Conservation (phyloP, 73 alveolate genomes). For the Halteria grandinella region DNA sequence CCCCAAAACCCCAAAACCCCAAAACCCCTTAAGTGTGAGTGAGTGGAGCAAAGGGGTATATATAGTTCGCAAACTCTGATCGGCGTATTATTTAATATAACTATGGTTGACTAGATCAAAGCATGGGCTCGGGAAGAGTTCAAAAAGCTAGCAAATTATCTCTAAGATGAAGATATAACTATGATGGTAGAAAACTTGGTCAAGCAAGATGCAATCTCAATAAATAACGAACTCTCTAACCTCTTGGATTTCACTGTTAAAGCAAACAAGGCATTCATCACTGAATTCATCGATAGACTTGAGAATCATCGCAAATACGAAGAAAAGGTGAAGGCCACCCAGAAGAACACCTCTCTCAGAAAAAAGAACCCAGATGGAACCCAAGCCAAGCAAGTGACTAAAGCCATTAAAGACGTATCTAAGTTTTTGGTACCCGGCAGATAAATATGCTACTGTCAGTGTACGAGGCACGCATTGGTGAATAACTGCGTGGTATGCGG, state of each 20-base stretch:
- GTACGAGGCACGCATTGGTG: conserved; percentile 82
- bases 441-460: conserved; percentile 87
- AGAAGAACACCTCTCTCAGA: conserved; percentile 14
- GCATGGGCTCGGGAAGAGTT: conserved; percentile 42
- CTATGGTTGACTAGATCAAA: conserved; percentile 48
- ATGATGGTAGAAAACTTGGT: conserved; percentile 8
- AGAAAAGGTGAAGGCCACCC: neutral
- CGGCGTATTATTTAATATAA: no score
- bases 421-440: conserved; percentile 65
- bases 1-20: no score
- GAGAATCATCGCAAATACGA: conserved; percentile 27
- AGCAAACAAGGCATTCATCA: conserved; percentile 44
- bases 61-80: no score
- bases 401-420: conserved; percentile 13
- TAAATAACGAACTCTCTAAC: conserved; percentile 31
- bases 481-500: conserved; percentile 93
- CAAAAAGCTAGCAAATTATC: neutral
- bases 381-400: conserved; percentile 16
- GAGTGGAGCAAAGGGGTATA: no score
- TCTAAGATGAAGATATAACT: conserved; percentile 34
- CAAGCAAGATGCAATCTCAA: neutral
- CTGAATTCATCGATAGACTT: conserved; percentile 36
- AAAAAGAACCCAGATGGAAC: conserved; percentile 9
- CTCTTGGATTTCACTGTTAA: conserved; percentile 16
- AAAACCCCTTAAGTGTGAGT: no score